phyloP scores from a whole-genome alignment of 1,284 basidiomycete genomes.

The Golubevia sp. region DNA sequence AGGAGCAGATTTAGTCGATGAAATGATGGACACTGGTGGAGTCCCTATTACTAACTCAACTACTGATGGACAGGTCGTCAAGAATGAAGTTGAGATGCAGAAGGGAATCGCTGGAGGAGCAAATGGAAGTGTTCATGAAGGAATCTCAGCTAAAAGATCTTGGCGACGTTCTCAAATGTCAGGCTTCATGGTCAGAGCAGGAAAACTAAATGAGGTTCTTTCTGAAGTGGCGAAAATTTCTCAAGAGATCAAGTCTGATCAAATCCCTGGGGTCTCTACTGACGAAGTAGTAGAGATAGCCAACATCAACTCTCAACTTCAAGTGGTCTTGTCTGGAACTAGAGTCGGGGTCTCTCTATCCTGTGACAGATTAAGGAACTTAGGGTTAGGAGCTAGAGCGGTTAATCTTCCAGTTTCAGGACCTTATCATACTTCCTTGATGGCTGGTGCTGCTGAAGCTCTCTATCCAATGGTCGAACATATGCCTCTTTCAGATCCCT shows the following conservation, averaged over 20 bases:
- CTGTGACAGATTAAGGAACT: constrained; percentile 42
- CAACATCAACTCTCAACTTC: constrained; percentile 54
- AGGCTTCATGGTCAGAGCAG: constrained; percentile 48
- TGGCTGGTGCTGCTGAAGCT: constrained; percentile 33
- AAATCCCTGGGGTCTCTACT: constrained; percentile 29
- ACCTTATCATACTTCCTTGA: constrained; percentile 51
- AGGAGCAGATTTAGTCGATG: constrained; percentile 29
- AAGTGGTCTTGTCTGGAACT: constrained; percentile 53
- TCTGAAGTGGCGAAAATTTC: constrained; percentile 29
- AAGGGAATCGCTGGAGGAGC: background rate
- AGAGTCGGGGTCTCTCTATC: constrained; percentile 50
- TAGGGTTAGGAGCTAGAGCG: constrained; percentile 48
- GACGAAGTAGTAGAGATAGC: constrained; percentile 57
- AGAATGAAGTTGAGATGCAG: constrained; percentile 1
- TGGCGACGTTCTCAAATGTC: constrained; percentile 56
- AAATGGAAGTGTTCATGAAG: background rate
- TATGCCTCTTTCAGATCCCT: constrained; percentile 27
- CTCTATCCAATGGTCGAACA: constrained; percentile 30
- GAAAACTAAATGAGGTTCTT: constrained; percentile 37
- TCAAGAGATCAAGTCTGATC: constrained; percentile 36
- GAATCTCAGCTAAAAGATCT: constrained; percentile 2
- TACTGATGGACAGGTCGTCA: constrained; percentile 11
- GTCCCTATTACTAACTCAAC: constrained; percentile 6
- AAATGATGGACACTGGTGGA: background rate
- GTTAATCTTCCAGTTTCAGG: constrained; percentile 57